Evolutionary conservation across 140 eudicot genomes (phyloP).

Genomic region (Oenanthe javanica): DNA sequence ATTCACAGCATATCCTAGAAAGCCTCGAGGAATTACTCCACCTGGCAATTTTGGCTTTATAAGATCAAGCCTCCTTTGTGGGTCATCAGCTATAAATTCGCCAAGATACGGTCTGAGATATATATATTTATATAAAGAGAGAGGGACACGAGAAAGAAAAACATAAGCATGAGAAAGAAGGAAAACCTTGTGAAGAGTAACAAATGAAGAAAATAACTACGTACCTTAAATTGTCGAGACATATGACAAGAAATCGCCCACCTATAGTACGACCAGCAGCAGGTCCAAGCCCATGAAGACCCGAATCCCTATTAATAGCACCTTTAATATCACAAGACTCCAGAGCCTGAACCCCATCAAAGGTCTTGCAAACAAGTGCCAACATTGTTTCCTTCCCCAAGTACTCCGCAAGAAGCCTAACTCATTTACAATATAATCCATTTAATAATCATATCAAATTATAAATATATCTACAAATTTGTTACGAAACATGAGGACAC

Average conservation of each 20-base stretch:
- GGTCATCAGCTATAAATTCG: slow-evolving; percentile 56
- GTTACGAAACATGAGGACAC: background rate
- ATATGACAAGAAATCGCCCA: slow-evolving; percentile 51
- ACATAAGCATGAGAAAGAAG: background rate
- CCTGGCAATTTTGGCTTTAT: slow-evolving; percentile 53
- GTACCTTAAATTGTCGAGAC: slow-evolving; percentile 74
- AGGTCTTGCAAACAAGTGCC: slow-evolving; percentile 66
- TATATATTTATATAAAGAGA: background rate
- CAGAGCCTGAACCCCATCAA: slow-evolving; percentile 56
- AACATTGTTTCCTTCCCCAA: slow-evolving; percentile 41
- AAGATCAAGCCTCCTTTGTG: slow-evolving; percentile 75
- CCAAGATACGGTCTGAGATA: slow-evolving; percentile 65
- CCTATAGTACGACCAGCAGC: slow-evolving; percentile 57
- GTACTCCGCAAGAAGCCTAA: slow-evolving; percentile 30
- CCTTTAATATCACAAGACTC: slow-evolving; percentile 65
- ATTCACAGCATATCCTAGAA: slow-evolving; percentile 24
- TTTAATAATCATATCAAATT: too few relatives aligned
- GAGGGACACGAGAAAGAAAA: background rate
- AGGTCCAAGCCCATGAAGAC: slow-evolving; percentile 75
- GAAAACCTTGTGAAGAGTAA: background rate
- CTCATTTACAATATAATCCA: background rate
- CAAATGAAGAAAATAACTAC: slow-evolving; percentile 10
- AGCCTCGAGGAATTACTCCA: slow-evolving; percentile 81
- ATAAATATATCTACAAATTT: background rate
- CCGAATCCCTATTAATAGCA: slow-evolving; percentile 37